Conservation (phyloP, 2,329 filamentous ascomycete species). For the Kalmusia sp. region DNA sequence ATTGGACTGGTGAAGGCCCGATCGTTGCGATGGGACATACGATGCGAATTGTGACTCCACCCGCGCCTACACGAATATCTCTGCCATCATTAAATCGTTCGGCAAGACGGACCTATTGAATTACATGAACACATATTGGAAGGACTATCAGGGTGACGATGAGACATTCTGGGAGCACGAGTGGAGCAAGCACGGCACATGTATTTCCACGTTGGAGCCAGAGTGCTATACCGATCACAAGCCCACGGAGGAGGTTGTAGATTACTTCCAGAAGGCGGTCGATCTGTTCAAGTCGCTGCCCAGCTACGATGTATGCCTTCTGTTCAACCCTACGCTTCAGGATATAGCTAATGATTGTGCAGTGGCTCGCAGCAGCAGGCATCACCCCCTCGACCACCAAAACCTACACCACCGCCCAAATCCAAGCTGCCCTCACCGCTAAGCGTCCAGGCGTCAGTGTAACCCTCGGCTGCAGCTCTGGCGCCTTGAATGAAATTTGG, state of each 20-base stretch:
- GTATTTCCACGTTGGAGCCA: slow-evolving; percentile 72
- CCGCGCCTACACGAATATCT: slow-evolving; percentile 71
- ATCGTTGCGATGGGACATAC: slow-evolving; percentile 72
- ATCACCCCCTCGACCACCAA: slow-evolving; percentile 61
- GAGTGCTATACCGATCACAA: slow-evolving; percentile 67
- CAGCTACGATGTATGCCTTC: slow-evolving; percentile 61
- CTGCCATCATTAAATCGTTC: slow-evolving; percentile 63
- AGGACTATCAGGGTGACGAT: slow-evolving; percentile 69
- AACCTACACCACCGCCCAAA: slow-evolving; percentile 66
- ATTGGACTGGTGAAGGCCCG: slow-evolving; percentile 46
- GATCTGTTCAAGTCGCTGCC: slow-evolving; percentile 71
- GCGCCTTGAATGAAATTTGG: slow-evolving; percentile 62
- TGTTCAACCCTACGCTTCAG: neutral
- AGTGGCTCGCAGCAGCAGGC: slow-evolving; percentile 67
- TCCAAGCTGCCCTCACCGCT: slow-evolving; percentile 64
- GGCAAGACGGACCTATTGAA: slow-evolving; percentile 64
- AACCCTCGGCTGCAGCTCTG: slow-evolving; percentile 64
- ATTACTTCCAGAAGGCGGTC: slow-evolving; percentile 73
- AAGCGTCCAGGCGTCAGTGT: slow-evolving; percentile 63
- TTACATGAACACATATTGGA: slow-evolving; percentile 77
- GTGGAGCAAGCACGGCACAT: slow-evolving; percentile 76
- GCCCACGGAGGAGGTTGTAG: slow-evolving; percentile 68
- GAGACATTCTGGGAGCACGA: slow-evolving; percentile 74
- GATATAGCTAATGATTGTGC: slow-evolving; percentile 7
- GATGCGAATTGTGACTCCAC: slow-evolving; percentile 69